Evolutionary conservation across 2,329 filamentous ascomycete genomes (phyloP), one percentile per base, ranked within the genome.

Genomic region (Xenoacremonium recifei): DNA sequence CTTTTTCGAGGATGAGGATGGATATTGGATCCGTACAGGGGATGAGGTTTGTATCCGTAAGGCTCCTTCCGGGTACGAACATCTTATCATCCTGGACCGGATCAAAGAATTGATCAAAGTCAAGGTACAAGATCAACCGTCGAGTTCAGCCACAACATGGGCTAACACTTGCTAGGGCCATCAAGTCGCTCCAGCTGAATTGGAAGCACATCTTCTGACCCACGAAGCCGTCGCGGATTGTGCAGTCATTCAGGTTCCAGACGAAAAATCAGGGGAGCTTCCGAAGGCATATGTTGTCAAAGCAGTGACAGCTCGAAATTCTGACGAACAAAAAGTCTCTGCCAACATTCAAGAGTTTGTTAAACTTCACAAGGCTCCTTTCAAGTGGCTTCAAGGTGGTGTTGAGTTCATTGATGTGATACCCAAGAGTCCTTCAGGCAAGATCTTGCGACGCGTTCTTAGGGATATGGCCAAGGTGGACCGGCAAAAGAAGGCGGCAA

Each of bases 101-200:
- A 34, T 16, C 31, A 7, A 10, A 7, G 31, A 34, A 6, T 11
- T 11, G 17, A 5, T 4, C 6, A 15, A 31, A 6, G 17, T 31
- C 10, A 11, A 31, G 5, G n/a, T n/a, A 31, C 4, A 13, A 11
- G 4, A 15, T 21, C 12, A 27, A 17, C 7, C 15, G 11, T 1
- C 33, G 19, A n/a, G 13, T 18, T 4, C 39, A n/a, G n/a, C n/a
- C n/a, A n/a, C n/a, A n/a, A n/a, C n/a, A n/a, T n/a, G n/a, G n/a
- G n/a, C n/a, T n/a, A n/a, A n/a, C n/a, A n/a, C n/a, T n/a, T n/a
- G n/a, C n/a, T n/a, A 70, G 82, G 89, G 87, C 53, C 84, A 80
- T 37, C 84, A 88, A 77, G 84, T 88, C 15, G 83, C 84, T 3
- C 84, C 84, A 0, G 84, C 84, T 1, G 84, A 88, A 55, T 73